Evolutionary conservation across 305 asterid species (phyloP), one percentile per base, ranked within the genome.

Genomic region (Solanum chacoense): DNA sequence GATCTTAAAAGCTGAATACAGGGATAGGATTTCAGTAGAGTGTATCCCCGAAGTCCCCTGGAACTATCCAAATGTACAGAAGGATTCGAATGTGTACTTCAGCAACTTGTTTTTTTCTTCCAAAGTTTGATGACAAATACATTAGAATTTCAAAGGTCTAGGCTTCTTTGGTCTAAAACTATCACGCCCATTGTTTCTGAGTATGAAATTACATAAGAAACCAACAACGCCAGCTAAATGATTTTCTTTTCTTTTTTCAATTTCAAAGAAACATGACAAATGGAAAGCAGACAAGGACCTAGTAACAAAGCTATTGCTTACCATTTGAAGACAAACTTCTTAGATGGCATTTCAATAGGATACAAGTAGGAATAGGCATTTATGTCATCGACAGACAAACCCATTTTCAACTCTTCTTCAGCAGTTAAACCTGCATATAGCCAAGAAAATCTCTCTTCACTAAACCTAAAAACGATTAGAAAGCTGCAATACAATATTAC

Each of bases 351-450:
- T 88, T 91, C 94, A 71, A 89, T 89, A 4, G 99, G 99, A 91
- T 92, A 96, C 89, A 90, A 36, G 93, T 96, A 97, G n/a, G 99
- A 94, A 92, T 94, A 96, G 85, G 97, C 95, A 95, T 97, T 97
- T 90, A 92, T 91, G 71, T 96, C 96, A 91, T 97, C 99, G 84
- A 93, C 93, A 7, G 88, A 11, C 11, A 94, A 55, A 90, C 87
- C 95, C 96, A 92, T 95, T 89, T 93, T 95, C 91, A 92, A 85
- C 86, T 95, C 96, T 90, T 95, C 98, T 89, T 91, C 97, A 55
- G 94, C 96, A 81, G 88, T 91, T 89, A 88, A 90, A 80, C 92
- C 98, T 95, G 94, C 78, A 90, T 86, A 83, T 69, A 77, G 86
- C 77, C 42, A 92, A 80, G 87, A 59, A 92, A 85, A 40, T 50